Evolutionary conservation across 805 yeast genomes (phyloP).

Genomic region (Ogataea minuta): DNA sequence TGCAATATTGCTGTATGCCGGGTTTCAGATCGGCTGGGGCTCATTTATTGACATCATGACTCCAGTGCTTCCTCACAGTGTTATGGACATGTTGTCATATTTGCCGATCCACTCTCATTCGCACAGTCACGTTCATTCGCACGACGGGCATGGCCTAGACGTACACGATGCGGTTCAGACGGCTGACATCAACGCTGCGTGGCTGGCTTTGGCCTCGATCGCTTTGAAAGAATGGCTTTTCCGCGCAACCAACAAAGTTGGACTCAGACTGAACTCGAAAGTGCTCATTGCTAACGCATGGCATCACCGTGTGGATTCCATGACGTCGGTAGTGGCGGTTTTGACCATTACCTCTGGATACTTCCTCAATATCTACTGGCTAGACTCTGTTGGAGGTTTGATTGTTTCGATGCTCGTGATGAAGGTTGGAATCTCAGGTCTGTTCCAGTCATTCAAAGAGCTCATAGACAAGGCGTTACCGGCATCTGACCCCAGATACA

Average conservation of each 20-base stretch:
- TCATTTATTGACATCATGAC: constrained; percentile 68
- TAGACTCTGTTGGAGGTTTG: constrained; percentile 91
- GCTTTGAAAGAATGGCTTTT: constrained; percentile 85
- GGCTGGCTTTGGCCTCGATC: constrained; percentile 91
- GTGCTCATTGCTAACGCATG: constrained; percentile 96
- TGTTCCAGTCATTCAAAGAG: constrained; percentile 67
- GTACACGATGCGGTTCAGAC: constrained; percentile 27
- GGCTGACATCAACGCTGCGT: constrained; percentile 86
- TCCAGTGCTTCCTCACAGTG: constrained; percentile 60
- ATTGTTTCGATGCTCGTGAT: constrained; percentile 79
- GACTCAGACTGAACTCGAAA: constrained; percentile 73
- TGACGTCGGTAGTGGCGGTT: constrained; percentile 89
- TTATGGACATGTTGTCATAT: constrained; percentile 52
- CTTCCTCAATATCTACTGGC: constrained; percentile 71
- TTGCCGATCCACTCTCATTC: constrained; percentile 54
- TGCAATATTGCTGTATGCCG: constrained; percentile 79
- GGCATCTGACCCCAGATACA: constrained; percentile 48
- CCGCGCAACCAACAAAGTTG: constrained; percentile 78
- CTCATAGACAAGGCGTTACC: constrained; percentile 71
- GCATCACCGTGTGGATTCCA: constrained; percentile 95
- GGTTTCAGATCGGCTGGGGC: constrained; percentile 86
- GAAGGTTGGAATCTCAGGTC: constrained; percentile 79
- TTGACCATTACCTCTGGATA: constrained; percentile 85
- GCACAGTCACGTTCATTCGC: constrained; percentile 46
- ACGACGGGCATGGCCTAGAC: constrained; percentile 22